A percentile compares a stretch with the other conserved stretches of the same genome.
phyloP scores from a whole-genome alignment of 2,329 filamentous ascomycete species.

The Calonectria pseudoreteaudii region DNA sequence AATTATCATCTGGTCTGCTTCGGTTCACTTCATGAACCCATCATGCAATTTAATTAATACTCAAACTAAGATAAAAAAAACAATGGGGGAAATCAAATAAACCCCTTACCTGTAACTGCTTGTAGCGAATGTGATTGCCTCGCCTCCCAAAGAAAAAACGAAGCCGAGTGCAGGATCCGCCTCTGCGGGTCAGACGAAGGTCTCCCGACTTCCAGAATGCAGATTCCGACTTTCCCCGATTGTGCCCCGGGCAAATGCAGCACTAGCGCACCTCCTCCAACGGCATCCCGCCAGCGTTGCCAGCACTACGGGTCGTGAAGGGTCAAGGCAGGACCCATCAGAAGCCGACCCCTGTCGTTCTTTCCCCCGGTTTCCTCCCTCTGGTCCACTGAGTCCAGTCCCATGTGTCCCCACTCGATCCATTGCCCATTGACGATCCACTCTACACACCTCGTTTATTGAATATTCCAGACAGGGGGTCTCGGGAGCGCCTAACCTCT shows the following conservation, averaged over 20 bases:
- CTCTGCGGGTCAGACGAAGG: conserved; percentile 36
- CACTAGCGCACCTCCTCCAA: conserved; percentile 35
- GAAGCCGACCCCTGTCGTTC: conserved; percentile 5
- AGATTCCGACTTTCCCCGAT: conserved; percentile 42
- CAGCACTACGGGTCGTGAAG: conserved; percentile 37
- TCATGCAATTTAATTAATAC: conserved; percentile 7
- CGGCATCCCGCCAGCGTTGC: conserved; percentile 35
- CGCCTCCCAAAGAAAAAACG: background rate
- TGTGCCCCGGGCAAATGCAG: conserved; percentile 23
- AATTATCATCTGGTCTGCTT: background rate
- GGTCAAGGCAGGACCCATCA: conserved; percentile 10
- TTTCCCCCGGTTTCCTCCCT: conserved; percentile 17
- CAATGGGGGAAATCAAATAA: background rate
- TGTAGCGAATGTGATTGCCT: conserved; percentile 4
- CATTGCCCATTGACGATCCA: background rate
- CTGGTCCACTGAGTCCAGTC: background rate
- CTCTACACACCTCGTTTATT: conserved; percentile 6
- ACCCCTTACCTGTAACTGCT: conserved; percentile 10
- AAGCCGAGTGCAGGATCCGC: conserved; percentile 8
- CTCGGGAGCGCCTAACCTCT: conserved; percentile 46
- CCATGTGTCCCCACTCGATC: background rate
- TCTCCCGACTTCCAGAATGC: conserved; percentile 41
- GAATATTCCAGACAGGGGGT: conserved; percentile 22
- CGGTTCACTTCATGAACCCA: background rate
- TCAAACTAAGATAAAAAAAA: background rate